Conservation (phyloP, 164 flowering plant species). For the Umbellularia californica region DNA sequence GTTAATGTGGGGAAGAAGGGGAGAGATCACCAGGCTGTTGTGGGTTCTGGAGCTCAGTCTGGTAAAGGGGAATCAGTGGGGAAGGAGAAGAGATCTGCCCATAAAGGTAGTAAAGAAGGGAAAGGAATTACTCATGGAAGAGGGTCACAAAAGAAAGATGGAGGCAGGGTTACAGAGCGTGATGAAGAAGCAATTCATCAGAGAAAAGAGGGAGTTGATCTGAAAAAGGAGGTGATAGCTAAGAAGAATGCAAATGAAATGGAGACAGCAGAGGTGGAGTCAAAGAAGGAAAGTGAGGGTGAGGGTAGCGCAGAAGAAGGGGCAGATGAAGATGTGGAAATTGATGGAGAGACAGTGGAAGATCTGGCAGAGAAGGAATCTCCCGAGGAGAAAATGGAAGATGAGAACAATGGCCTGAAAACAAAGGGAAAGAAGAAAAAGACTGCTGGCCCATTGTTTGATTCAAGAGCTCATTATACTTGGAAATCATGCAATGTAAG, state of each 20-base stretch:
- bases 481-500: constrained; percentile 85
- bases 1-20: constrained; percentile 26
- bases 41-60: constrained; percentile 2
- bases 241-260: constrained; percentile 4
- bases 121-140: constrained; percentile 11
- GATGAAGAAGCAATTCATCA: constrained; percentile 14
- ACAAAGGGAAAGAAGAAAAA: constrained; percentile 37
- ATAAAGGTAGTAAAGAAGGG: constrained; percentile 21
- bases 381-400: constrained; percentile 31
- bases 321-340: constrained; percentile 24
- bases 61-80: constrained; percentile 10
- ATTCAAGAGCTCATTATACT: constrained; percentile 51
- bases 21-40: background rate
- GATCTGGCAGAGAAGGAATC: constrained; percentile 23
- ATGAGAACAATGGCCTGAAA: constrained; percentile 23
- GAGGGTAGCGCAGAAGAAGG: constrained; percentile 32
- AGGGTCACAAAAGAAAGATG: background rate
- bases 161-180: constrained; percentile 21
- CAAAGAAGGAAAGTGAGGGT: constrained; percentile 26
- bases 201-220: constrained; percentile 10
- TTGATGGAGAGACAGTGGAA: constrained; percentile 37
- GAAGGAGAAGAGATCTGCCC: constrained; percentile 18
- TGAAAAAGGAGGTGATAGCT: constrained; percentile 15
- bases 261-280: constrained; percentile 32
- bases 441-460: constrained; percentile 69